Evolutionary conservation across 345 rosid species (phyloP).

Genomic region (Linum usitatissimum): DNA sequence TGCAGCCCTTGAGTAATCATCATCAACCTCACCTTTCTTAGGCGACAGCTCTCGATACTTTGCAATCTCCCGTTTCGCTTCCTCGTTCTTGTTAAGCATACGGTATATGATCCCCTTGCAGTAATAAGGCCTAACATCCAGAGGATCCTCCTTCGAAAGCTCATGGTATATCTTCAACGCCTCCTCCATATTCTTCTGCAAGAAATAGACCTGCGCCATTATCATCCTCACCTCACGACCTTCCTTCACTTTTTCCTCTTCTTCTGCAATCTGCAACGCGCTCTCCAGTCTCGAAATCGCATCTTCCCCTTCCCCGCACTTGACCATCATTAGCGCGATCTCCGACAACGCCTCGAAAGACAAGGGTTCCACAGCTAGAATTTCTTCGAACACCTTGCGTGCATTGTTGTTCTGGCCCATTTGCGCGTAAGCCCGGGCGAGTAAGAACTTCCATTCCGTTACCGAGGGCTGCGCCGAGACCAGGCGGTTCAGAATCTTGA

Average conservation of each 20-base stretch:
- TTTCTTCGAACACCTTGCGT: slow-evolving; percentile 73
- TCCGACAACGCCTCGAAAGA: slow-evolving; percentile 88
- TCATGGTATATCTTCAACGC: slow-evolving; percentile 65
- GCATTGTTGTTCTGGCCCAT: slow-evolving; percentile 54
- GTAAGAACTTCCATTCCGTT: slow-evolving; percentile 64
- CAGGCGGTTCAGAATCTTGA: slow-evolving; percentile 33
- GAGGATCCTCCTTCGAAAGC: slow-evolving; percentile 58
- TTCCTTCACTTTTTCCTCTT: slow-evolving; percentile 51
- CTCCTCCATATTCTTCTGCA: slow-evolving; percentile 77
- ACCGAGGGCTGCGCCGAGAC: slow-evolving; percentile 48
- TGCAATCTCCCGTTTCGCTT: slow-evolving; percentile 68
- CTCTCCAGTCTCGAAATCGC: slow-evolving; percentile 58
- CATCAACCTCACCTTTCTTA: slow-evolving; percentile 61
- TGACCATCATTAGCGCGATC: slow-evolving; percentile 75
- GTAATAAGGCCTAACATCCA: slow-evolving; percentile 71
- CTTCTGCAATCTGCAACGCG: slow-evolving; percentile 53
- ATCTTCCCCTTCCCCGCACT: slow-evolving; percentile 63
- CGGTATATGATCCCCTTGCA: slow-evolving; percentile 78
- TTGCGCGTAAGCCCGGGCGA: slow-evolving; percentile 46
- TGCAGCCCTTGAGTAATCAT: slow-evolving; percentile 62
- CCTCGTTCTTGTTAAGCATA: slow-evolving; percentile 59
- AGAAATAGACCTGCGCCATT: slow-evolving; percentile 71
- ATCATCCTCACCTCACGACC: slow-evolving; percentile 72
- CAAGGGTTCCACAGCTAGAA: slow-evolving; percentile 55
- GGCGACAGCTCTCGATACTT: slow-evolving; percentile 76